phyloP scores from a whole-genome alignment of 352 stramenopile genomes.

The Pythium plurisporium region DNA sequence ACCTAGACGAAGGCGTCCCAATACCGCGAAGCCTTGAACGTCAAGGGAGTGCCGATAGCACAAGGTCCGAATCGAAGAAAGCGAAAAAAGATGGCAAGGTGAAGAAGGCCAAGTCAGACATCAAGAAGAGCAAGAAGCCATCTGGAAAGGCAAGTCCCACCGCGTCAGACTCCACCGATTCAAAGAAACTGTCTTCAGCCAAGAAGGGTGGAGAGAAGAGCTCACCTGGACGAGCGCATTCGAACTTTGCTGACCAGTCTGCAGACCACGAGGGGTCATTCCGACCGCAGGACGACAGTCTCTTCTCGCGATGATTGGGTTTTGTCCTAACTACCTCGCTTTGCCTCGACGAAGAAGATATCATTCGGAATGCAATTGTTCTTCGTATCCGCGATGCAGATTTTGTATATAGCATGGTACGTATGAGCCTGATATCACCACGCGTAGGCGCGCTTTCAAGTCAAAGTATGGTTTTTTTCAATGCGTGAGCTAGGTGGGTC shows the following conservation, averaged over 20 bases:
- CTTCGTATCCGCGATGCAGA: too few relatives aligned
- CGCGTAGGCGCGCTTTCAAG: too few relatives aligned
- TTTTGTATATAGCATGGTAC: too few relatives aligned
- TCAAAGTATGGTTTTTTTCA: too few relatives aligned
- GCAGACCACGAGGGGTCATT: slow-evolving; percentile 19
- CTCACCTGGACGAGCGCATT: slow-evolving; percentile 2
- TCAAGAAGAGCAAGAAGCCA: slow-evolving; percentile 39
- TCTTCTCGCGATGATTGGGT: slow-evolving; percentile 42
- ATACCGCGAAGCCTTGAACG: slow-evolving; percentile 5
- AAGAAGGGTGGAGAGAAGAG: slow-evolving; percentile 11
- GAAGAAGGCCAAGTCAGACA: slow-evolving; percentile 28
- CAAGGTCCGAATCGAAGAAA: slow-evolving; percentile 35
- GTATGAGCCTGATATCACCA: too few relatives aligned
- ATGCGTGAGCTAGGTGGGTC: too few relatives aligned
- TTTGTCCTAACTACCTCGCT: neutral
- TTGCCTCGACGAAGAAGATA: too few relatives aligned
- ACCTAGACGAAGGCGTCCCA: neutral
- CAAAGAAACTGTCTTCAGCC: slow-evolving; percentile 6
- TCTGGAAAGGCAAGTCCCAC: slow-evolving; percentile 19
- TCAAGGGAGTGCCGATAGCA: slow-evolving; percentile 18
- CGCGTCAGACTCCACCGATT: neutral
- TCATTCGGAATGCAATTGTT: too few relatives aligned
- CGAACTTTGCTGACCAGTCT: neutral
- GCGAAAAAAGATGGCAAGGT: slow-evolving; percentile 36
- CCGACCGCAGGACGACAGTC: slow-evolving; percentile 59